Conservation (phyloP, 257 asterid genomes). For the Orobanche coerulescens region DNA sequence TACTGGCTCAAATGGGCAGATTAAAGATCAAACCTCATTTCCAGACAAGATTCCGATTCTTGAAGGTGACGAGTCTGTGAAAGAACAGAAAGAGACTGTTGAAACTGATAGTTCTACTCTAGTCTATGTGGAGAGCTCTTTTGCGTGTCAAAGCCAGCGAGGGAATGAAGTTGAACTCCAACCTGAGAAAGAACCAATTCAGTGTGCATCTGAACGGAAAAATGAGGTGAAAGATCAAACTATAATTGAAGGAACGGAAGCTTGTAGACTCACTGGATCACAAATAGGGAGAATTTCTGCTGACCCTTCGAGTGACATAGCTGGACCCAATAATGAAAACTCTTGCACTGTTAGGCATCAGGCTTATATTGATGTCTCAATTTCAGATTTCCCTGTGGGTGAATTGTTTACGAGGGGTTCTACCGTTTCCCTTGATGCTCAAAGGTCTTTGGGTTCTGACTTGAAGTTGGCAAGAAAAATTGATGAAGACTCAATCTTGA, state of each 20-base stretch:
- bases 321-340: slow-evolving; percentile 26
- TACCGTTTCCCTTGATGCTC: slow-evolving; percentile 32
- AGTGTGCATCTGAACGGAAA: slow-evolving; percentile 31
- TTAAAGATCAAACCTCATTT: slow-evolving; percentile 28
- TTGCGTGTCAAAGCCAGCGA: slow-evolving; percentile 29
- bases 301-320: slow-evolving; percentile 27
- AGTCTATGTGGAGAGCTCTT: slow-evolving; percentile 26
- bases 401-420: slow-evolving; percentile 32
- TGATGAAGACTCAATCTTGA: slow-evolving; percentile 77
- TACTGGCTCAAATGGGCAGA: slow-evolving; percentile 36
- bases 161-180: slow-evolving; percentile 31
- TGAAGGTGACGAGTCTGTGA: slow-evolving; percentile 27
- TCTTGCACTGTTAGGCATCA: slow-evolving; percentile 24
- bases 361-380: slow-evolving; percentile 30
- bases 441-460: slow-evolving; percentile 30
- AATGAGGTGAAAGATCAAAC: slow-evolving; percentile 32
- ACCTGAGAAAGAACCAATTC: slow-evolving; percentile 30
- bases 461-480: slow-evolving; percentile 29
- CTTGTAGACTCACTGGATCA: slow-evolving; percentile 33
- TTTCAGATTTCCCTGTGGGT: slow-evolving; percentile 29
- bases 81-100: slow-evolving; percentile 37
- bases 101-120: slow-evolving; percentile 29
- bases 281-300: slow-evolving; percentile 34
- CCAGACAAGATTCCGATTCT: slow-evolving; percentile 29
- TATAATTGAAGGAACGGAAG: slow-evolving; percentile 28